Base-by-base conservation (phyloP, 1,284 basidiomycete species). In the Sanghuangporus baumii region DNA sequence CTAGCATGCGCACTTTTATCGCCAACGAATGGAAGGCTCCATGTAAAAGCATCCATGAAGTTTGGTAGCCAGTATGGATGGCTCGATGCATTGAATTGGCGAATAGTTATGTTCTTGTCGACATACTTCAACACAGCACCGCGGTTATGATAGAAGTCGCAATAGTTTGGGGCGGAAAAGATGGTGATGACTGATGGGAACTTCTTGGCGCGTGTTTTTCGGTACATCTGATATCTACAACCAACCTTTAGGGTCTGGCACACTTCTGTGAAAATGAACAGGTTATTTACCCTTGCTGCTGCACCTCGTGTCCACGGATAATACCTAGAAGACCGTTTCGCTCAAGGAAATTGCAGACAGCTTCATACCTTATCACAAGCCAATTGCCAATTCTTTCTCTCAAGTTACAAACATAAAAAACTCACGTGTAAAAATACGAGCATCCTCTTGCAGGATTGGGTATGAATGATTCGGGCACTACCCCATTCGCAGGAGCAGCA, bases 11-110 rank as follows among this genome's bases (percentile, higher is more conserved):
- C 72, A 94, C 94, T 98, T 80, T 99, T 99, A 65, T 94, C 88
- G 50, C 96, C 96, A 2, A 99, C 97, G 72, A 99, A 99, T 0
- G 96, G 97, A 68, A 99, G 77, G 81, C 91, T 94, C 97, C 97
- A 99, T 1, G 96, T 98, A 74, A 99, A 99, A 43, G 93, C 96
- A 73, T 99, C 94, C 92, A 98, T 98, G 70, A 98, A 98, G 78
- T 98, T 99, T 2, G 96, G 96, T 47, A 99, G 78, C 87, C 88
- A 91, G 71, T 87, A 90, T 2, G 96, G 97, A 74, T 99, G 96
- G 37, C 90, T 84, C 46, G 86, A 91, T 69, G 91, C 92, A 76
- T 99, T 98, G 81, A 94, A 99, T 76, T 98, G 96, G 64, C 93
- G 82, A 68, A 97, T 96, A 55, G 96, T 98, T 80, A 99, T 97